These are phyloP conservation scores for Alisma plantagoaquatica DNA, from an alignment of 106 monocot genomes.

Conservation along the genomic window DNA sequence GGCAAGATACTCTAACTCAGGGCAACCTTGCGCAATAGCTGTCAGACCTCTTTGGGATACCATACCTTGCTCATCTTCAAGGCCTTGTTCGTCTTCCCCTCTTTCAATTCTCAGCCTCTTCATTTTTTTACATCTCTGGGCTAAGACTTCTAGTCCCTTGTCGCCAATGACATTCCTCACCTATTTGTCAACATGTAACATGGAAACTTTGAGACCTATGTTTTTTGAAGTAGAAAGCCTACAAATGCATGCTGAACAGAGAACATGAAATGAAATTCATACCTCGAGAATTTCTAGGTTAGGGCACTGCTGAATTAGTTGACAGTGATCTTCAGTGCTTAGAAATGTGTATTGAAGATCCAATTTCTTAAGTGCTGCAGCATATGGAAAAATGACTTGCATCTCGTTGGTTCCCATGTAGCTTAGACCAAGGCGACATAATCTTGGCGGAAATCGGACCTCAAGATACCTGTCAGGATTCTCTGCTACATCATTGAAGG, in stretches of 20 bases:
- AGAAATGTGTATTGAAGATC: slow-evolving; percentile 88
- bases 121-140: slow-evolving; percentile 58
- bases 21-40: slow-evolving; percentile 60
- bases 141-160: slow-evolving; percentile 63
- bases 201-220: too few species aligned
- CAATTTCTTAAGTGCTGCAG: slow-evolving; percentile 64
- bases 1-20: slow-evolving; percentile 67
- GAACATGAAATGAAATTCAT: background rate
- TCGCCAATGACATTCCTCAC: slow-evolving; percentile 89
- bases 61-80: slow-evolving; percentile 81
- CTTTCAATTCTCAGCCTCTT: slow-evolving; percentile 72
- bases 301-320: slow-evolving; percentile 80
- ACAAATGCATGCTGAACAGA: too few species aligned
- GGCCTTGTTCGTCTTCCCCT: slow-evolving; percentile 78
- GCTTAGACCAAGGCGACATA: slow-evolving; percentile 45
- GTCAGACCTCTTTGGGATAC: slow-evolving; percentile 70
- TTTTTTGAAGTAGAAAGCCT: too few species aligned
- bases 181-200: too few species aligned
- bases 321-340: slow-evolving; percentile 85
- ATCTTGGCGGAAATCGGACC: slow-evolving; percentile 50
- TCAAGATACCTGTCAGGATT: slow-evolving; percentile 29
- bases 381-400: slow-evolving; percentile 57
- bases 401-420: slow-evolving; percentile 78
- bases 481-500: slow-evolving; percentile 48
- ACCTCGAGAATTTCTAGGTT: slow-evolving; percentile 89